Percentiles rank a stretch among this genome's conserved stretches.
phyloP scores from a whole-genome alignment of 2,329 filamentous ascomycete genomes.

The Neonectria neomacrospora region DNA sequence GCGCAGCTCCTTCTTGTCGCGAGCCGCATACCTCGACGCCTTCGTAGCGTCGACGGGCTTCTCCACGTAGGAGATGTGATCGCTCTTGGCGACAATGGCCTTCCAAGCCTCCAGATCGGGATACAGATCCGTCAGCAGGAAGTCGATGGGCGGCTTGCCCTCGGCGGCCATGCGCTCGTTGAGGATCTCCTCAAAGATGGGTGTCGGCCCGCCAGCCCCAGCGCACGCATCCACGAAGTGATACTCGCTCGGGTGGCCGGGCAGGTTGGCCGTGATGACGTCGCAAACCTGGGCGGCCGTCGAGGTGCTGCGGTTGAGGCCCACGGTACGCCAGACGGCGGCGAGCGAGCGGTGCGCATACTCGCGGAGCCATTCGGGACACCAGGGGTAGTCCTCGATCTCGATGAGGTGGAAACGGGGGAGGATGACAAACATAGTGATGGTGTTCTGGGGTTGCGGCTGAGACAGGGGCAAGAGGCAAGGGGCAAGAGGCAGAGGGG shows the following conservation, averaged over 20 bases:
- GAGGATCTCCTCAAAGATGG: slow-evolving; percentile 38
- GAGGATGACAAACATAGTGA: slow-evolving; percentile 33
- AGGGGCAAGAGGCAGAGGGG: not conserved
- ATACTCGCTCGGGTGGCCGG: slow-evolving; percentile 34
- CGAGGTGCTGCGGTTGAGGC: slow-evolving; percentile 33
- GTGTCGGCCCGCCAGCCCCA: slow-evolving; percentile 34
- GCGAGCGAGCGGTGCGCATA: slow-evolving; percentile 38
- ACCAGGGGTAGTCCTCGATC: slow-evolving; percentile 39
- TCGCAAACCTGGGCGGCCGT: slow-evolving; percentile 38
- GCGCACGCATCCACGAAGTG: slow-evolving; percentile 38
- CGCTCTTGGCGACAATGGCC: slow-evolving; percentile 33
- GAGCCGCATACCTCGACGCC: slow-evolving; percentile 27
- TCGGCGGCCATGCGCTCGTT: slow-evolving; percentile 32
- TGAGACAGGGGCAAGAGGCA: not conserved
- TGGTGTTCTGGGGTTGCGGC: not conserved
- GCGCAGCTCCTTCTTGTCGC: slow-evolving; percentile 37
- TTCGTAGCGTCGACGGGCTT: slow-evolving; percentile 35
- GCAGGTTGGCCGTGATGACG: slow-evolving; percentile 33
- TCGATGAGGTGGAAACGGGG: slow-evolving; percentile 40
- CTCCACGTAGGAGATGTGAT: slow-evolving; percentile 36
- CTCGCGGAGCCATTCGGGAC: slow-evolving; percentile 38
- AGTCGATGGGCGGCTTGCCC: slow-evolving; percentile 33
- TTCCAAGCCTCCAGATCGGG: slow-evolving; percentile 38
- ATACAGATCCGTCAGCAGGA: slow-evolving; percentile 37
- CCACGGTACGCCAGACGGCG: slow-evolving; percentile 35